Conservation (phyloP, 2,329 filamentous ascomycete genomes). For the Triangularia setosa region DNA sequence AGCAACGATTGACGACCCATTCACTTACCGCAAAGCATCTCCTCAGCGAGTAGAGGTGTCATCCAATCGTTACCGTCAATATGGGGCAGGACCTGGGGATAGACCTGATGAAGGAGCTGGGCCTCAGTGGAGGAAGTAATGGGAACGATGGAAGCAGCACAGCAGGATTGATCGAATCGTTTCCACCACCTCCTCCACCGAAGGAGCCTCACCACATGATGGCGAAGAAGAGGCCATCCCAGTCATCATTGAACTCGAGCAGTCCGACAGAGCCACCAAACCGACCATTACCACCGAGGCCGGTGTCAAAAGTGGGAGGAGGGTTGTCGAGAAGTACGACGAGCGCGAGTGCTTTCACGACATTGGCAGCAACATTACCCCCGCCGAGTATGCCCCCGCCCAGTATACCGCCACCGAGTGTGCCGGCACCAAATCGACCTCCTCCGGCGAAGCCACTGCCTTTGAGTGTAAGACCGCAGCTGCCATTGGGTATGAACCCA, state of each 20-base stretch:
- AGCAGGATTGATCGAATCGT: conserved; percentile 1
- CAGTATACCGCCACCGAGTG: conserved; percentile 14
- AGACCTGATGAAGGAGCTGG: conserved; percentile 20
- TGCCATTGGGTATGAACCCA: conserved; percentile 25
- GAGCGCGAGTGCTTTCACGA: neutral
- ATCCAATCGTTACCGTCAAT: conserved; percentile 5
- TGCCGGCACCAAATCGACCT: neutral
- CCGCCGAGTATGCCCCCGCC: conserved; percentile 16
- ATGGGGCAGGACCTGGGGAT: conserved; percentile 14
- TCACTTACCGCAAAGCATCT: conserved; percentile 6
- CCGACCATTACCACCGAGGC: conserved; percentile 23
- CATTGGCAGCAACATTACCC: neutral
- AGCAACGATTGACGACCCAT: conserved; percentile 26
- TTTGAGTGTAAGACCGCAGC: conserved; percentile 12
- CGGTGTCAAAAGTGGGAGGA: conserved; percentile 11
- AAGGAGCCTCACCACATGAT: conserved; percentile 21
- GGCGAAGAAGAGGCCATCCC: conserved; percentile 7
- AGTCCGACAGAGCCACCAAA: conserved; percentile 22
- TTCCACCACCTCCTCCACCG: conserved; percentile 26
- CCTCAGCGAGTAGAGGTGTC: conserved; percentile 16
- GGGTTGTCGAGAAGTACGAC: conserved; percentile 3
- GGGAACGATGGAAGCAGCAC: conserved; percentile 5
- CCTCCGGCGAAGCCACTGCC: conserved; percentile 17
- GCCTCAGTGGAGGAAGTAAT: conserved; percentile 3
- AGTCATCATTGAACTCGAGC: conserved; percentile 8